Base-by-base conservation (phyloP, 1,139 yeast species). In the Pneumocystis oryctolagi region DNA sequence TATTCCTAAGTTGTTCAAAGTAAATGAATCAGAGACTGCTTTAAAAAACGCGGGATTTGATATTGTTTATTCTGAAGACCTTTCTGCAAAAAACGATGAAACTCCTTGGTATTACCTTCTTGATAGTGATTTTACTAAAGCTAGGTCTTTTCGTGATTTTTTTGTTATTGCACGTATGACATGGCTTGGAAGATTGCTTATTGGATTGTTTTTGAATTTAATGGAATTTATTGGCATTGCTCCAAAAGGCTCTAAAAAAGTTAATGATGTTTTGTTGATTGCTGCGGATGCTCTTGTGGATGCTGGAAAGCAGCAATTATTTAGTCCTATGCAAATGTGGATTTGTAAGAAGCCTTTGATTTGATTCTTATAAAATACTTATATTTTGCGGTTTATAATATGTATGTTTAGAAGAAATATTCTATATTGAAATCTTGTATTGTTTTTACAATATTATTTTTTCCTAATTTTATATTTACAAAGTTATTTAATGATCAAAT, bases 61-160 rank as follows among this genome's bases (percentile, higher is more conserved):
- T 69, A 78, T 92, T 70, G 81, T 82, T 71, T 82, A 80, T 73
- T 82, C 84, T 75, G 79, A 80, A 70, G 98, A 92, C 75, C 80
- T 92, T 74, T 97, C 98, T 63, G 89, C 84, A 68, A 77, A 78
- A 66, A 83, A 82, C 67, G 97, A 89, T 73, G 42, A 30, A 35
- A 81, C 92, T 69, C 99, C 99, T 69, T 92, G 99, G 99, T 92
- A 87, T 79, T 90, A 90, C 76, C 98, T 98, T 70, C 82, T 92
- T 73, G 81, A 94, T 67, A 98, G 98, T 72, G 96, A 92, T 69
- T 83, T 89, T 86, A 86, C 82, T 76, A 85, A 87, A 76, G 82
- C 88, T 65, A 97, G 90, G 78, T 78, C 85, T 63, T 67, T 88
- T 35, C 79, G 84, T 66, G 98, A 94, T 74, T 74, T 88, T 68